These are phyloP conservation scores for Herpetomonas tarakana DNA, from an alignment of 208 protist genomes.

Conservation along the genomic window DNA sequence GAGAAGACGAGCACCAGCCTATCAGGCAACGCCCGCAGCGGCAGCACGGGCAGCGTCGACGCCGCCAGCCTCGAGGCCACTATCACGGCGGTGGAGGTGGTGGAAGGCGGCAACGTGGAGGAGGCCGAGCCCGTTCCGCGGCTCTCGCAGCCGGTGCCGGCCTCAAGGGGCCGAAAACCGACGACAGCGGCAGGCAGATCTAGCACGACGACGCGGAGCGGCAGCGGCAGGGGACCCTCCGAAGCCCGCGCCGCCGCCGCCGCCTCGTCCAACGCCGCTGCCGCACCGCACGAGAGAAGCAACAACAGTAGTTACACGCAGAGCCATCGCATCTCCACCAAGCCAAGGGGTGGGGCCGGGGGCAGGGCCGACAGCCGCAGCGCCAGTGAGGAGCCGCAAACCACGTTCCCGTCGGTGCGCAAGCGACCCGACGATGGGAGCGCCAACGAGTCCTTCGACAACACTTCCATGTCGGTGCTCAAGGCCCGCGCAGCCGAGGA, in stretches of 20 bases:
- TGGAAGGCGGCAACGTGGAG: not conserved
- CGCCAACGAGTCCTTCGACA: not conserved
- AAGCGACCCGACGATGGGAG: not conserved
- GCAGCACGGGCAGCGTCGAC: not conserved
- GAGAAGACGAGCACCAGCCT: too few species aligned
- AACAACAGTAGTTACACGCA: not conserved
- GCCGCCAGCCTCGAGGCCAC: not conserved
- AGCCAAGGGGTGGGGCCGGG: too few species aligned
- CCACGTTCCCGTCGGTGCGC: not conserved
- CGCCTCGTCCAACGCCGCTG: too few species aligned
- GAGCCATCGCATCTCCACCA: not conserved
- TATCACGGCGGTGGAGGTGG: not conserved
- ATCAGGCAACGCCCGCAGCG: too few species aligned
- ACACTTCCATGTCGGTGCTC: not conserved
- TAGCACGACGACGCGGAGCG: not conserved
- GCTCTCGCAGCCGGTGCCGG: too few species aligned
- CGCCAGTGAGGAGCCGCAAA: not conserved
- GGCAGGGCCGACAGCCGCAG: not conserved
- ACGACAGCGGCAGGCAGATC: too few species aligned
- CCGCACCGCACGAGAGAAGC: too few species aligned
- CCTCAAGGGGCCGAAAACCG: too few species aligned
- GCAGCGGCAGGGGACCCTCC: not conserved
- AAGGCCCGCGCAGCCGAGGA: not conserved
- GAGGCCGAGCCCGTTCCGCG: too few species aligned
- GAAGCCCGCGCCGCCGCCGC: too few species aligned